Conservation (phyloP, 148 eudicot species). For the Hydrangea macrophylla region DNA sequence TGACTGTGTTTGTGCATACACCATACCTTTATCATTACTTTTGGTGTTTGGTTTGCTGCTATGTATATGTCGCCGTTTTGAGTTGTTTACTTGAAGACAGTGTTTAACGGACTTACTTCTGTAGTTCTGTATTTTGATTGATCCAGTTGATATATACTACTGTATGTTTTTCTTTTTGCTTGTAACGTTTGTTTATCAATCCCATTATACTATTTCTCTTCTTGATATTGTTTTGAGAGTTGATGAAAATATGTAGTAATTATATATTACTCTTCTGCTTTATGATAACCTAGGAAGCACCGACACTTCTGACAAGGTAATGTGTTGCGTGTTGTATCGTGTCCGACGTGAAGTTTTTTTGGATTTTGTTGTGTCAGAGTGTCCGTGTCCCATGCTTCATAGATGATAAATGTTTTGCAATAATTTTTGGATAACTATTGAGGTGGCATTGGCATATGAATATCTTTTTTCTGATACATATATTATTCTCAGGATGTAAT, state of each 20-base stretch:
- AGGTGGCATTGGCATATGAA: background rate
- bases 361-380: no score
- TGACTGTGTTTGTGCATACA: slow-evolving; percentile 1
- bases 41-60: slow-evolving; percentile 5
- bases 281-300: background rate
- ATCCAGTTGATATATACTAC: background rate
- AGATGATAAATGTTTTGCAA: no score
- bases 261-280: no score
- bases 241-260: background rate
- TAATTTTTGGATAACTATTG: background rate
- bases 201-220: background rate
- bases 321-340: background rate
- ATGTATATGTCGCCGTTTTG: background rate
- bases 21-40: slow-evolving; percentile 8
- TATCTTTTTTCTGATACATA: background rate
- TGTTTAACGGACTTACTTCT: background rate
- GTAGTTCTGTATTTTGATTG: background rate
- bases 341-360: no score
- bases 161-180: background rate
- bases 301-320: background rate
- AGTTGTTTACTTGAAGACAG: background rate
- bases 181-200: background rate
- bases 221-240: background rate
- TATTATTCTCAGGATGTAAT: background rate
- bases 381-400: no score